Evolutionary conservation across 345 rosid species (phyloP).

Genomic region (Arabis alpina): DNA sequence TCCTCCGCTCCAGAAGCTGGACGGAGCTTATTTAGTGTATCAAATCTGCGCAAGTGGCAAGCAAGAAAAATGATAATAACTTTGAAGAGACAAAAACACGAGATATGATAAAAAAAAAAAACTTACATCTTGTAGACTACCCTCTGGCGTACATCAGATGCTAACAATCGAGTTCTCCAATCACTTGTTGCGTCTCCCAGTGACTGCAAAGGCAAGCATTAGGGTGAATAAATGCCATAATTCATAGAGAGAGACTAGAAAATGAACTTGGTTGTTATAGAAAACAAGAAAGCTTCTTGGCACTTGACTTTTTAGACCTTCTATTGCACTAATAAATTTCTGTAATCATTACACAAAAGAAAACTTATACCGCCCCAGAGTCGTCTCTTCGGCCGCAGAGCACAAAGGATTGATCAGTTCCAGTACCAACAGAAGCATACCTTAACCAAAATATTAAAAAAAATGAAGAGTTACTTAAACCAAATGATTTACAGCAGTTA

Average conservation of each 20-base stretch:
- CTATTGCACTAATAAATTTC: neutral
- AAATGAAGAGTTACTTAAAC: constrained; percentile 24
- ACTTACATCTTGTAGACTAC: too few relatives aligned
- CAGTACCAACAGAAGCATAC: constrained; percentile 82
- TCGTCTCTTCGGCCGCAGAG: constrained; percentile 84
- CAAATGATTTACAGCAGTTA: constrained; percentile 6
- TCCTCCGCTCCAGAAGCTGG: too few relatives aligned
- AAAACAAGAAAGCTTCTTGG: too few relatives aligned
- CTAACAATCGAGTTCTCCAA: too few relatives aligned
- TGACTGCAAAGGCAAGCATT: constrained; percentile 54
- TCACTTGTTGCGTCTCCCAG: constrained; percentile 57
- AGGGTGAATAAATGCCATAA: constrained; percentile 5
- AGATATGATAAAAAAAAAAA: too few relatives aligned
- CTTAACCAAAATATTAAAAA: constrained; percentile 42
- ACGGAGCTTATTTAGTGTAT: too few relatives aligned
- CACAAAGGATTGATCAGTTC: constrained; percentile 76
- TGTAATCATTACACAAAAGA: neutral
- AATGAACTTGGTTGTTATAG: neutral
- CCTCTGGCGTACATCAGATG: too few relatives aligned
- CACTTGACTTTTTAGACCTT: neutral
- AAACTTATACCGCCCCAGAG: constrained; percentile 60
- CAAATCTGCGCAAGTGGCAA: too few relatives aligned
- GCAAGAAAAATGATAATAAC: too few relatives aligned
- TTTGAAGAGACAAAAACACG: too few relatives aligned
- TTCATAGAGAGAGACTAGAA: neutral